Base-by-base conservation (phyloP, 352 stramenopile genomes). In the Globisporangium emineosum region DNA sequence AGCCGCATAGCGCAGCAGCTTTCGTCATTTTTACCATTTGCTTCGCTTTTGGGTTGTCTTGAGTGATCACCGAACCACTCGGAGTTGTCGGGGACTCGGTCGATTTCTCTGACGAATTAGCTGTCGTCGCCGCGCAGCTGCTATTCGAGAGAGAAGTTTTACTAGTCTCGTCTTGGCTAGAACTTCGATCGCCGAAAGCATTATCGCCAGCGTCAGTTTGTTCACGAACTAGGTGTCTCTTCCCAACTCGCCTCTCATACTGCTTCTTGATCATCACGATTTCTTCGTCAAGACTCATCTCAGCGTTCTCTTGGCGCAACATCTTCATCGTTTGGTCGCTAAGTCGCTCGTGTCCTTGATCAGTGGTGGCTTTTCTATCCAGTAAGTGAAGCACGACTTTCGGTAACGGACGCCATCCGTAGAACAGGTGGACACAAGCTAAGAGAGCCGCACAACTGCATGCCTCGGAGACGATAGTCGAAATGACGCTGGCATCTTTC, bases 241-340 rank as follows among this genome's bases (percentile, higher is more conserved):
- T 92, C 8, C 69, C 73, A 10, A 80, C 78, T 2, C 82, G 79
- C 7, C 83, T 73, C 47, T 88, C 82, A 49, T 94, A 93, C 57
- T 94, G 82, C n/a, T 77, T 71, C 47, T 88, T 85, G 60, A 94
- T 93, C 35, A 78, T 82, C 19, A 69, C 66, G 8, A 94, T 89
- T 57, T 94, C 86, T 8, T 90, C 70, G 50, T 92, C 82, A 25
- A 94, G 52, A 23, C 76, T 81, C 54, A 84, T 68, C 17, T 65
- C 57, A 29, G 72, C 59, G 37, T 77, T 65, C 9, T 83, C 70
- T 10, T 72, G 53, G 3, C 73, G 65, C 10, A 93, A 52, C 13
- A 72, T 60, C 30, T 78, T 77, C 5, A 92, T 49, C 19, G 88
- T 57, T 10, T 60, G 40, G 12, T 80, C 71, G 15, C 68, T 75